phyloP scores from a whole-genome alignment of 257 asterid species.

The Gentiana straminea region DNA sequence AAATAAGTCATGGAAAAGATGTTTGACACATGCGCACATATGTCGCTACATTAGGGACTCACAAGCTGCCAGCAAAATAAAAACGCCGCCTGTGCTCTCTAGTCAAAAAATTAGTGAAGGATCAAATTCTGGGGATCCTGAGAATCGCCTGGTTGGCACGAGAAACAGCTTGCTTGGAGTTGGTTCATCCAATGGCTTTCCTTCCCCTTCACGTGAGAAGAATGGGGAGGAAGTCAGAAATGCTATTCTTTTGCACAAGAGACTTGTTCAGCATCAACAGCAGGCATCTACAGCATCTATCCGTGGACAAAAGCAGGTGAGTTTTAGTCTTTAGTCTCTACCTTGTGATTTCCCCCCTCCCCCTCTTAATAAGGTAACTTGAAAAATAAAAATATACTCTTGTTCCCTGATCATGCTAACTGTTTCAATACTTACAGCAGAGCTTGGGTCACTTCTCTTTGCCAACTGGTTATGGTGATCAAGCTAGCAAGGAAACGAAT shows the following conservation, averaged over 20 bases:
- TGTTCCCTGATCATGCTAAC: conserved; percentile 7
- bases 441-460: conserved; percentile 33
- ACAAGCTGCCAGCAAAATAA: conserved; percentile 29
- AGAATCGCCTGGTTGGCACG: conserved; percentile 9
- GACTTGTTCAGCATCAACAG: conserved; percentile 47
- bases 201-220: conserved; percentile 19
- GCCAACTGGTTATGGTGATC: conserved; percentile 25
- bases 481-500: conserved; percentile 13
- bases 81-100: conserved; percentile 19
- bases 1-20: conserved; percentile 49
- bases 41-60: conserved; percentile 41
- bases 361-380: too few species aligned
- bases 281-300: conserved; percentile 26
- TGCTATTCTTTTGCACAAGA: conserved; percentile 39
- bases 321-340: conserved; percentile 6
- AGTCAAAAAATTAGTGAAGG: conserved; percentile 17
- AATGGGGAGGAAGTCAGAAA: conserved; percentile 33
- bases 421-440: conserved; percentile 20
- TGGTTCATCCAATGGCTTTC: conserved; percentile 9
- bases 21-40: conserved; percentile 52
- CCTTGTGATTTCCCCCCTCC: not conserved
- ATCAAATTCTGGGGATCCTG: conserved; percentile 20
- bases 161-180: conserved; percentile 14
- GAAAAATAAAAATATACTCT: not conserved
- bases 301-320: conserved; percentile 31